A percentile compares a stretch with the other conserved stretches of the same genome.
These are phyloP conservation scores for Penicillium sp. DNA, from an alignment of 2,329 filamentous ascomycete species.

Conservation along the genomic window DNA sequence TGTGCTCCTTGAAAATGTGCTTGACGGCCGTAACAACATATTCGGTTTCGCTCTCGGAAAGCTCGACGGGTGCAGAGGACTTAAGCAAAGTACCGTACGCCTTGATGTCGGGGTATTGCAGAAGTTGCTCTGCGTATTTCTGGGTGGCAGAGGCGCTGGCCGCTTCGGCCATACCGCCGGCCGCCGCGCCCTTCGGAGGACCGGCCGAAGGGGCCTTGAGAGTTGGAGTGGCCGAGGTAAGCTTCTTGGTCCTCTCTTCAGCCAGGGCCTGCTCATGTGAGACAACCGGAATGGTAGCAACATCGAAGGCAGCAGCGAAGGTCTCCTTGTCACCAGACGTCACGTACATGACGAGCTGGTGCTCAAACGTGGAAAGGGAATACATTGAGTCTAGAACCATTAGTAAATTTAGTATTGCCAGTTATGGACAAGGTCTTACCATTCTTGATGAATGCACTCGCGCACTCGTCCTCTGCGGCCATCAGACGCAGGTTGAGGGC, in stretches of 20 bases:
- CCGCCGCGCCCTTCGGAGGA: conserved; percentile 66
- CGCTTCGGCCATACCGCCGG: conserved; percentile 66
- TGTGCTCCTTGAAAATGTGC: conserved; percentile 95
- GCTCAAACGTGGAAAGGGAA: conserved; percentile 89
- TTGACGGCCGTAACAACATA: conserved; percentile 93
- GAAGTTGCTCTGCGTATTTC: conserved; percentile 82
- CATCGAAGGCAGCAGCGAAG: conserved; percentile 83
- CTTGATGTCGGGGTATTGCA: conserved; percentile 86
- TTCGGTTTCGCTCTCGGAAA: conserved; percentile 96
- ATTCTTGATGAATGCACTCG: conserved; percentile 87
- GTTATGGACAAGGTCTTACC: conserved; percentile 50
- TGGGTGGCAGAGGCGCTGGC: conserved; percentile 77
- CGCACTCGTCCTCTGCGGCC: conserved; percentile 84
- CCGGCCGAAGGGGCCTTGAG: conserved; percentile 88
- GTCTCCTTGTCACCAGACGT: conserved; percentile 84
- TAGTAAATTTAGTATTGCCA: conserved; percentile 14
- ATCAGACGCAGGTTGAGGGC: conserved; percentile 90
- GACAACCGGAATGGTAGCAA: conserved; percentile 85
- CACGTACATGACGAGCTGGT: conserved; percentile 96
- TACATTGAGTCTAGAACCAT: conserved; percentile 76
- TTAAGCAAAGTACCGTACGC: conserved; percentile 89
- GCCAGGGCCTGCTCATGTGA: conserved; percentile 94
- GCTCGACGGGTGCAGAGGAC: conserved; percentile 78
- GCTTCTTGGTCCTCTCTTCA: conserved; percentile 95
- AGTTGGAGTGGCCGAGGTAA: conserved; percentile 85